Evolutionary conservation across 2,329 filamentous ascomycete species (phyloP).

Genomic region (Colletotrichum sidae): DNA sequence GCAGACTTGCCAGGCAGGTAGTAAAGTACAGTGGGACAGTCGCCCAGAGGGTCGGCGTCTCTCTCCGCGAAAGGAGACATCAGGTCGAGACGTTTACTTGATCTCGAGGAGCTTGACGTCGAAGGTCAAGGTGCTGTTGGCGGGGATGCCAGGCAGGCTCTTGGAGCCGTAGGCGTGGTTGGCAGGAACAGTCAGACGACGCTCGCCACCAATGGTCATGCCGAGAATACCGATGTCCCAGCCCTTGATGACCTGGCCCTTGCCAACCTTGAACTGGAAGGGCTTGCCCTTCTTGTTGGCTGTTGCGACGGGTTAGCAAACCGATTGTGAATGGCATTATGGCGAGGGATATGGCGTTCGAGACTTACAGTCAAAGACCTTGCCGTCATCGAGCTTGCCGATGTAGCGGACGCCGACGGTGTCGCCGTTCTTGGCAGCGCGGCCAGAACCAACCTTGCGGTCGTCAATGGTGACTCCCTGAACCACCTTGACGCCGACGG

Average conservation of each 20-base stretch:
- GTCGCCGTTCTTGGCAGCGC: slow-evolving; percentile 89
- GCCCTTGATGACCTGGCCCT: slow-evolving; percentile 97
- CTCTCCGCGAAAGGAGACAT: slow-evolving; percentile 22
- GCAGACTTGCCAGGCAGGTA: slow-evolving; percentile 18
- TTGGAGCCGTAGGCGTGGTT: slow-evolving; percentile 91
- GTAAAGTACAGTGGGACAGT: slow-evolving; percentile 33
- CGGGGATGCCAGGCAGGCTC: slow-evolving; percentile 84
- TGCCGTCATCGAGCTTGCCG: slow-evolving; percentile 93
- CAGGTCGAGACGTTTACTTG: slow-evolving; percentile 67
- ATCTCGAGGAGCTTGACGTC: slow-evolving; percentile 89
- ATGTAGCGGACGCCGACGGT: slow-evolving; percentile 96
- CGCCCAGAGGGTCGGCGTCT: slow-evolving; percentile 21
- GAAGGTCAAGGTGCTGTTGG: slow-evolving; percentile 91
- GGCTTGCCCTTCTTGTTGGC: slow-evolving; percentile 99
- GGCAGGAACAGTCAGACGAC: slow-evolving; percentile 89
- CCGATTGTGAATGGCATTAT: slow-evolving; percentile 4
- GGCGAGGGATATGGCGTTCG: slow-evolving; percentile 57
- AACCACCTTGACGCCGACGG: slow-evolving; percentile 80
- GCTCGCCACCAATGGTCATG: slow-evolving; percentile 94
- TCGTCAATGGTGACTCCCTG: slow-evolving; percentile 94
- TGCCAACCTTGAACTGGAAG: slow-evolving; percentile 94
- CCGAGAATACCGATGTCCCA: slow-evolving; percentile 96
- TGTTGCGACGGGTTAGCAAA: slow-evolving; percentile 48
- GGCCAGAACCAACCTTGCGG: slow-evolving; percentile 89
- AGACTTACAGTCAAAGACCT: slow-evolving; percentile 90